Evolutionary conservation across 1,284 basidiomycete species (phyloP).

Genomic region (Leccinum fallax): DNA sequence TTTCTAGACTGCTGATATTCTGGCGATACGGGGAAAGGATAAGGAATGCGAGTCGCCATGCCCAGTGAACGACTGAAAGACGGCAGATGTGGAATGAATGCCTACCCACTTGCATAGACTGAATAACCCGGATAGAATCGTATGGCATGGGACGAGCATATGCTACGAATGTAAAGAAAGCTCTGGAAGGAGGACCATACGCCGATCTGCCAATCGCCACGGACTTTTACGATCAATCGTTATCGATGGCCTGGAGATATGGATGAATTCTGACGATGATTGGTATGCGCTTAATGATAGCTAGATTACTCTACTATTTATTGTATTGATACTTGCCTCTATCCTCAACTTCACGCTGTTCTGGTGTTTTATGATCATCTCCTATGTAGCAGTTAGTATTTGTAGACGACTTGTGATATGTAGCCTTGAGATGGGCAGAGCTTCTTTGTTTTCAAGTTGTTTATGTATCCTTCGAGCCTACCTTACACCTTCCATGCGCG

Average conservation of each 20-base stretch:
- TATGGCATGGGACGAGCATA: background rate
- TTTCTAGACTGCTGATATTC: constrained; percentile 27
- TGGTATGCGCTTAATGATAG: background rate
- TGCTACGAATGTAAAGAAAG: background rate
- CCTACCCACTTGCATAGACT: background rate
- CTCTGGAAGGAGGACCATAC: background rate
- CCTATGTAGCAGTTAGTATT: background rate
- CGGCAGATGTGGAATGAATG: background rate
- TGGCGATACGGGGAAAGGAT: constrained; percentile 31
- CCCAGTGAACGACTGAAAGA: constrained; percentile 1
- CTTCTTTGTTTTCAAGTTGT: background rate
- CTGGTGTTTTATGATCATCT: background rate
- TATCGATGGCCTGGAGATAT: background rate
- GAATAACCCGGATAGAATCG: background rate
- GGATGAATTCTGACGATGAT: background rate
- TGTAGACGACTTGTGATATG: background rate
- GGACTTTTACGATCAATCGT: background rate
- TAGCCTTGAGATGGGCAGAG: background rate
- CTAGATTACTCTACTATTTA: background rate
- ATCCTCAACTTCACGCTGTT: background rate
- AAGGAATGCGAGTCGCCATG: constrained; percentile 25
- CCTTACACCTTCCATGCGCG: background rate
- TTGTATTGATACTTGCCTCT: background rate
- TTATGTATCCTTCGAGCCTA: background rate
- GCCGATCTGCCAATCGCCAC: background rate